A percentile compares a stretch with the other conserved stretches of the same genome.
Conservation (phyloP, 257 asterid species). For the Scutellaria galericulata region DNA sequence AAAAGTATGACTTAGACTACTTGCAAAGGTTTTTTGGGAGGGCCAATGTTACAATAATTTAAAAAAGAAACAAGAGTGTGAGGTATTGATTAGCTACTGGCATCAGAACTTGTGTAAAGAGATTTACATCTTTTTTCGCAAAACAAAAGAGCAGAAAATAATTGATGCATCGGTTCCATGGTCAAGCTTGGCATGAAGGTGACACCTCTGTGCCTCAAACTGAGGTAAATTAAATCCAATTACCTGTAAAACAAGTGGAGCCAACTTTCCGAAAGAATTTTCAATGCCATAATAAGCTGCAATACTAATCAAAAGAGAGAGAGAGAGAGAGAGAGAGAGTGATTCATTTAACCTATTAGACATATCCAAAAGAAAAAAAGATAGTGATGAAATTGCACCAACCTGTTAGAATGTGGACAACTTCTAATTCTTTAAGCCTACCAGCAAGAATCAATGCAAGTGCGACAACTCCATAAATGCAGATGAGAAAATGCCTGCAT, state of each 20-base stretch:
- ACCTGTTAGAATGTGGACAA: slow-evolving; percentile 86
- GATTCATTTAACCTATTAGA: slow-evolving; percentile 28
- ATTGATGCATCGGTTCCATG: slow-evolving; percentile 1
- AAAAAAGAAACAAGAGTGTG: background rate
- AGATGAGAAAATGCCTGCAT: slow-evolving; percentile 93
- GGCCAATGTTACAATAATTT: slow-evolving; percentile 1
- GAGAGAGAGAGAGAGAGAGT: slow-evolving; percentile 16
- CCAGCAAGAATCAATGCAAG: slow-evolving; percentile 86
- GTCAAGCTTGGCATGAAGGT: slow-evolving; percentile 30
- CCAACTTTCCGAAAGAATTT: slow-evolving; percentile 71
- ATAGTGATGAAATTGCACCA: slow-evolving; percentile 30
- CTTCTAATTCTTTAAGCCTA: slow-evolving; percentile 72
- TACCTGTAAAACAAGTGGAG: slow-evolving; percentile 87
- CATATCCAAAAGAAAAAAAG: slow-evolving; percentile 31
- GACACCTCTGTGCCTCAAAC: slow-evolving; percentile 18
- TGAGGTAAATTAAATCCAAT: slow-evolving; percentile 31
- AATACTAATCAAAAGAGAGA: slow-evolving; percentile 34
- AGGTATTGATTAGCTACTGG: too few species aligned
- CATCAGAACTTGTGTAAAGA: background rate
- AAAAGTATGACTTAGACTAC: background rate
- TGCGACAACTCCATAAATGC: slow-evolving; percentile 77
- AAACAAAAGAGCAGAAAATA: slow-evolving; percentile 21
- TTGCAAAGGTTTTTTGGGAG: background rate
- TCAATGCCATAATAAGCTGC: slow-evolving; percentile 93
- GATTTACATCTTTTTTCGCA: slow-evolving; percentile 2